Evolutionary conservation across 2,329 filamentous ascomycete genomes (phyloP).

Genomic region (Coniella vitis): DNA sequence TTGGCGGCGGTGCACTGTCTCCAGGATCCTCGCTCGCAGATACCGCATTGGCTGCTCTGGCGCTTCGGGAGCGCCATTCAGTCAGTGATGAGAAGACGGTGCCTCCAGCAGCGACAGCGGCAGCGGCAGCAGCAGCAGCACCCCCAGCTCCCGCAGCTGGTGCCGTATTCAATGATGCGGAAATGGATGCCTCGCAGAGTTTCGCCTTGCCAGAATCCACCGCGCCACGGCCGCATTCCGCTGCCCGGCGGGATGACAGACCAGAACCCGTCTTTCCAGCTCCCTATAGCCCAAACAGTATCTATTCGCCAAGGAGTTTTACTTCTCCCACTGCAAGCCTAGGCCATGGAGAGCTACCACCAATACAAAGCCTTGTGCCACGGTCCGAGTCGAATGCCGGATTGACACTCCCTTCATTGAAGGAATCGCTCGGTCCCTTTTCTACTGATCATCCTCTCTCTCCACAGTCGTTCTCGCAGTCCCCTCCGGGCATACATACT

Average conservation of each 20-base stretch:
- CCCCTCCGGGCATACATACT: conserved; percentile 26
- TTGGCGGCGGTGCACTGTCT: conserved; percentile 9
- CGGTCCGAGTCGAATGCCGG: conserved; percentile 31
- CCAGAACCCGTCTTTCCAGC: conserved; percentile 9
- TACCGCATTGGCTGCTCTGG: conserved; percentile 24
- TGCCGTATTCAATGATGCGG: conserved; percentile 17
- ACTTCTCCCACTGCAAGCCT: conserved; percentile 17
- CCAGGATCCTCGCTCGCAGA: conserved; percentile 25
- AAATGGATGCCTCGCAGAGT: conserved; percentile 2
- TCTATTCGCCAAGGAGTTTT: conserved; percentile 13
- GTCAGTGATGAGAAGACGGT: conserved; percentile 18
- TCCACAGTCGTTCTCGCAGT: conserved; percentile 21
- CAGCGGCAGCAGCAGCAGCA: too few species aligned
- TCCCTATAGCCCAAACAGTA: conserved; percentile 8
- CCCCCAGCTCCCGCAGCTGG: too few species aligned
- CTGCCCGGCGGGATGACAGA: conserved; percentile 9
- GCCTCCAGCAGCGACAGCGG: too few species aligned
- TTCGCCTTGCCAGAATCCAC: neutral
- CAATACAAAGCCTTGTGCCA: conserved; percentile 32
- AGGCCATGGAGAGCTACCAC: conserved; percentile 22
- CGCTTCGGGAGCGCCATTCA: conserved; percentile 11
- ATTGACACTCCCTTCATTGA: conserved; percentile 32
- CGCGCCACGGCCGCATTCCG: conserved; percentile 3
- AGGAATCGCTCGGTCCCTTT: conserved; percentile 27
- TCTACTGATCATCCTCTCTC: conserved; percentile 14